Evolutionary conservation across 306 rosid genomes (phyloP), one percentile per base, ranked within the genome.

Genomic region (Vigna hirtella): DNA sequence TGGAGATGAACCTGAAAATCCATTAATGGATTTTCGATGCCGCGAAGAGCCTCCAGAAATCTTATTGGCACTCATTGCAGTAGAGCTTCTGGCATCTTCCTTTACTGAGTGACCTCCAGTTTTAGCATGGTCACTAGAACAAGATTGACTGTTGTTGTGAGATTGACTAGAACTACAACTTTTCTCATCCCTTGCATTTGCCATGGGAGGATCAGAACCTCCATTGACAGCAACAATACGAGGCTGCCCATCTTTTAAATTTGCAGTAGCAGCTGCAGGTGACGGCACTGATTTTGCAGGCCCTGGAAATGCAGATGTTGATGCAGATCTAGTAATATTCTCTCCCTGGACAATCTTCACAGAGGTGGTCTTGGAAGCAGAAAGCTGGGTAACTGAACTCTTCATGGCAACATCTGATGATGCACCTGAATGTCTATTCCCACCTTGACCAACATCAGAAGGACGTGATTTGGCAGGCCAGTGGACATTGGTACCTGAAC

Each of bases 111-210:
- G 86, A 30, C 88, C 91, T 77, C 75, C 89, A 50, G 89, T 77
- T 86, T 89, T 93, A 9, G 87, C 89, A 86, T 84, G 94, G 59
- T 91, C 94, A 40, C 98, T 88, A 11, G 89, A 85, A 79, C 71
- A 81, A 38, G 98, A 93, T 59, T 91, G 97, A 74, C 89, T 93
- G 83, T 88, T 63, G 68, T 63, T 91, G 64, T 87, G 94, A 43
- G 98, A 93, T 77, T 84, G 98, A 81, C 98, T 91, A 43, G 97
- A 93, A 84, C 97, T 90, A 77, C 97, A 88, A 79, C 97, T 89
- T 79, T 89, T 87, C 82, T 93, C 98, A 76, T 93, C 98, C 83
- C 83, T 93, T n/a, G 82, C 89, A 69, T 91, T 87, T n/a, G 88
- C 74, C 50, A 78, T 43, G n/a, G 89, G 93, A 68, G 77, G 82